Base-by-base conservation (phyloP, 177 flowering plant species). In the Vitis hybrid region DNA sequence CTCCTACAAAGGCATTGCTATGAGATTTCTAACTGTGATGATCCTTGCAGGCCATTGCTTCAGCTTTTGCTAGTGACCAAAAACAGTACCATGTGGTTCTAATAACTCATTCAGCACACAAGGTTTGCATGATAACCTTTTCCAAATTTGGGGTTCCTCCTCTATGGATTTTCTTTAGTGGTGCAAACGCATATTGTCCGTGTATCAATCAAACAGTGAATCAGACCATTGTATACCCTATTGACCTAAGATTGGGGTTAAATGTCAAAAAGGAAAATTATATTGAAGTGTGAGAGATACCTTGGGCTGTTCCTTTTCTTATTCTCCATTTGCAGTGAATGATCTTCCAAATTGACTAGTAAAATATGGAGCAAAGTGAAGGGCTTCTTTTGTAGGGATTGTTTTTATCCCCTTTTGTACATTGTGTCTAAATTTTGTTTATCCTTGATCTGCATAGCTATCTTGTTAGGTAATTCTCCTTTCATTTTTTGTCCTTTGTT, bases 71-170 rank as follows among this genome's bases (percentile, higher is more conserved):
- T 51, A 57, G 70, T 72, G 96, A 89, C 70, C 90, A 85, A 67
- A 68, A 66, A 56, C 85, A 89, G 7, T 92, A 89, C 71, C 60
- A 74, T 34, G 97, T 88, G 18, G 59, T 76, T 65, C 78, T 94
- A 13, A 75, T 94, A 32, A 88, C 93, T 74, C 94, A 92, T 87
- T 87, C 91, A 34, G 89, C 95, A 23, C 98, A 94, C 70, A 78
- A 91, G 97, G 97, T 93, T 66, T 63, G 77, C n/a, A 11, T 7
- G 51, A 1, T 13, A 56, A 15, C 48, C 14, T 59, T 68, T 45
- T 40, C 19, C 51, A 48, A 15, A 34, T 10, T 10, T 21, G 14
- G 12, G 11, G 18, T 3, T 23, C 3, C 7, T 48, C 26, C 12
- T 23, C 26, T 23, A 23, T 2, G 26, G 26, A 48, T 23, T 9